Conservation (phyloP, 345 rosid species). For the Arabis hirsuta region DNA sequence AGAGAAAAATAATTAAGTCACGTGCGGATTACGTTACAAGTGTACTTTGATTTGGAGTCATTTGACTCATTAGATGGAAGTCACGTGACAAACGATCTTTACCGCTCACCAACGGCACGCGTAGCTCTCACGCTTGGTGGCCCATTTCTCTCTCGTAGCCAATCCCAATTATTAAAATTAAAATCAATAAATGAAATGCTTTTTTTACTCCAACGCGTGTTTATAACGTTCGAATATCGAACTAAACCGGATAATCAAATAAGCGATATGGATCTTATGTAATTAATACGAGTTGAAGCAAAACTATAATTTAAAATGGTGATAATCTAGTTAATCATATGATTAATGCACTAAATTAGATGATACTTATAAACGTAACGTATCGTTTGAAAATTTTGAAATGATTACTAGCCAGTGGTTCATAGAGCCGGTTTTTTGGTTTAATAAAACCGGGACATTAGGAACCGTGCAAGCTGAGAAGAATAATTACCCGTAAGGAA, state of each 20-base stretch:
- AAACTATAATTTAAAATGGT: background rate
- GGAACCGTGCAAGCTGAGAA: constrained; percentile 36
- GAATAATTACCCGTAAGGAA: constrained; percentile 23
- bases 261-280: constrained; percentile 6
- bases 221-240: constrained; percentile 7
- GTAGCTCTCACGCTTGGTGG: constrained; percentile 43
- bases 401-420: background rate
- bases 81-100: constrained; percentile 42
- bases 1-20: background rate
- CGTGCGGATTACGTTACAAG: constrained; percentile 29
- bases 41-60: background rate
- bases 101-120: constrained; percentile 43
- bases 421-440: constrained; percentile 21
- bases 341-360: constrained; percentile 2
- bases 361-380: constrained; percentile 4
- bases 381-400: background rate
- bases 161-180: constrained; percentile 23
- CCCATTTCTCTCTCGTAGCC: constrained; percentile 43
- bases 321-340: background rate
- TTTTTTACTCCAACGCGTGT: constrained; percentile 13
- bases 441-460: constrained; percentile 7
- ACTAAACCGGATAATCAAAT: constrained; percentile 21
- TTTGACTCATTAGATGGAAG: constrained; percentile 21
- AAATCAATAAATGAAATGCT: too few relatives aligned
- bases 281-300: background rate